Evolutionary conservation across 495 filamentous ascomycete species (phyloP).

Genomic region (Saxophila tyrrhenica): DNA sequence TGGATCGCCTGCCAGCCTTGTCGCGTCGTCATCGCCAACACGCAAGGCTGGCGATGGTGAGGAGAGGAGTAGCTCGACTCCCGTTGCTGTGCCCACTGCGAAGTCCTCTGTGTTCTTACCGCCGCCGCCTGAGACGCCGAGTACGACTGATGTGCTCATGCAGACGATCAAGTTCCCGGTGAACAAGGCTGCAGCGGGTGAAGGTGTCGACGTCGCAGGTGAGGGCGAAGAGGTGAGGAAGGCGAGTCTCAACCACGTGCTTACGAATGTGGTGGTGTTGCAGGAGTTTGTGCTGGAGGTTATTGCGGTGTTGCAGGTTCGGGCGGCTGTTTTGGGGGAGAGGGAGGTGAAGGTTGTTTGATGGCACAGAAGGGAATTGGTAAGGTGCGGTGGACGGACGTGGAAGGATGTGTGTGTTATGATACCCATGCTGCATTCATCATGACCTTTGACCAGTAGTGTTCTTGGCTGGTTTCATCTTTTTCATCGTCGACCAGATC

Average conservation of each 20-base stretch:
- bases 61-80: not conserved
- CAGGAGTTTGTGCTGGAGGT: conserved; percentile 86
- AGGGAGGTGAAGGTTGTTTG: conserved; percentile 62
- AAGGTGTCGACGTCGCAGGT: conserved; percentile 13
- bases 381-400: not conserved
- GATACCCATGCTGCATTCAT: not conserved
- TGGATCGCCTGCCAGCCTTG: not conserved
- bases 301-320: conserved; percentile 72
- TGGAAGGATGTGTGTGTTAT: not conserved
- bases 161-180: conserved; percentile 8
- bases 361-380: not conserved
- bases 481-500: too few species aligned
- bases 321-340: conserved; percentile 63
- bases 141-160: conserved; percentile 17
- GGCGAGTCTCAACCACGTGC: conserved; percentile 65
- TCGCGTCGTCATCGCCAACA: conserved; percentile 1
- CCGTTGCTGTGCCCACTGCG: not conserved
- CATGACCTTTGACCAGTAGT: too few species aligned
- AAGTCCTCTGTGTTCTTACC: conserved; percentile 13
- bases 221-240: conserved; percentile 15
- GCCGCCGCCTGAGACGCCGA: conserved; percentile 15
- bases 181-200: not conserved
- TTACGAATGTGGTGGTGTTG: conserved; percentile 66
- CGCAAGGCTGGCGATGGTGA: not conserved
- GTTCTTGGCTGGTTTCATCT: too few species aligned